Percentiles rank a stretch among this genome's conserved stretches.
These are phyloP conservation scores for Neurospora sp. DNA, from an alignment of 495 filamentous ascomycete species.

Conservation along the genomic window DNA sequence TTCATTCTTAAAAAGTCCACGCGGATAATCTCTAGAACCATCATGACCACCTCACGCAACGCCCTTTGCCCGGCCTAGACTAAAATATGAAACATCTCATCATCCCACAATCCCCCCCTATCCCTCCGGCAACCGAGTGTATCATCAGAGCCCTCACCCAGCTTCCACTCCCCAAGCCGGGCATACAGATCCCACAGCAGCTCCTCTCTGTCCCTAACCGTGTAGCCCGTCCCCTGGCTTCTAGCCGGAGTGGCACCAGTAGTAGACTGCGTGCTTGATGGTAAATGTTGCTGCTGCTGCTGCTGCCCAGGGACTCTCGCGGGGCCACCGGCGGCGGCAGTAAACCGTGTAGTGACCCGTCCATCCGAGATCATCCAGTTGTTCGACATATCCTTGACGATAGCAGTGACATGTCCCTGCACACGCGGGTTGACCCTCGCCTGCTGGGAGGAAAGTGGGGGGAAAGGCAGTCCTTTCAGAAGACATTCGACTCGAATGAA, in stretches of 20 bases:
- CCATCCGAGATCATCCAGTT: conserved; percentile 26
- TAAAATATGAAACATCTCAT: not conserved
- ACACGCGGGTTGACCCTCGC: conserved; percentile 7
- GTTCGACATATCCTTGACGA: conserved; percentile 26
- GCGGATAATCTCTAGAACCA: not conserved
- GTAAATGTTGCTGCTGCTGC: conserved; percentile 6
- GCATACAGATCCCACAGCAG: conserved; percentile 13
- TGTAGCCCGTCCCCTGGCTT: conserved; percentile 18
- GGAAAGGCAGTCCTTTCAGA: not conserved
- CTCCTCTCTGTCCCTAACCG: conserved; percentile 13
- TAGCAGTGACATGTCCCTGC: conserved; percentile 23
- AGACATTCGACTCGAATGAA: not conserved
- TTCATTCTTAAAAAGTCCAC: not conserved
- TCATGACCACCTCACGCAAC: not conserved
- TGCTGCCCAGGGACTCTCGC: not conserved
- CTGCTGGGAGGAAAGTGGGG: not conserved
- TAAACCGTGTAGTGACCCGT: conserved; percentile 12
- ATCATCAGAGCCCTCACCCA: not conserved
- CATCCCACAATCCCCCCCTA: not conserved
- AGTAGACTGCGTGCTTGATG: conserved; percentile 14
- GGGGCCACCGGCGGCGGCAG: not conserved
- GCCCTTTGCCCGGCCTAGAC: not conserved
- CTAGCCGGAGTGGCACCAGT: not conserved
- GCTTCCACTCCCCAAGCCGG: conserved; percentile 19
- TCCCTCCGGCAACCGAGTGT: not conserved